These are phyloP conservation scores for Ophiostoma sp. DNA, from an alignment of 2,329 filamentous ascomycete species.

Conservation along the genomic window DNA sequence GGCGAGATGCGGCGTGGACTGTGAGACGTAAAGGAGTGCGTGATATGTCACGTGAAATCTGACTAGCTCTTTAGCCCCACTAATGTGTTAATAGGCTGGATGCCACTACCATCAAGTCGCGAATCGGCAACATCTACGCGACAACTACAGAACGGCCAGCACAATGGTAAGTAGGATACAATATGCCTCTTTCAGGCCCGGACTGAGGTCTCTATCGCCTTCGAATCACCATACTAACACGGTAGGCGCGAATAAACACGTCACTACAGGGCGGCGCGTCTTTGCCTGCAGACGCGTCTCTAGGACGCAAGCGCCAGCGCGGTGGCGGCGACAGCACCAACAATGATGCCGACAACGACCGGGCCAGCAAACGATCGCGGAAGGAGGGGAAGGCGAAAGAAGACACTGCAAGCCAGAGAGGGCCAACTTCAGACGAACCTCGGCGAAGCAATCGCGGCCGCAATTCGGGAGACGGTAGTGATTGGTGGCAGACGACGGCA, in stretches of 20 bases:
- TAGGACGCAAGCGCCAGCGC: background rate
- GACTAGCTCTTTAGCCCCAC: background rate
- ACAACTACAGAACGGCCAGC: background rate
- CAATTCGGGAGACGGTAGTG: constrained; percentile 22
- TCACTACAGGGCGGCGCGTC: constrained; percentile 15
- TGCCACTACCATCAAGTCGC: background rate
- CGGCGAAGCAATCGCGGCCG: constrained; percentile 26
- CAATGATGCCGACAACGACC: background rate
- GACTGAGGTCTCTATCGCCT: background rate
- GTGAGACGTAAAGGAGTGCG: background rate
- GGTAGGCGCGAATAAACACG: constrained; percentile 21
- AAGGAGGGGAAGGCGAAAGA: background rate
- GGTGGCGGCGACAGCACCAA: constrained; percentile 7
- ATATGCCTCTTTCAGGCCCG: background rate
- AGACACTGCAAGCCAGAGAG: background rate
- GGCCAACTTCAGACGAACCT: background rate
- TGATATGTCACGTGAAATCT: background rate
- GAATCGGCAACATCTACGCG: constrained; percentile 4
- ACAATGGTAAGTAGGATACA: background rate
- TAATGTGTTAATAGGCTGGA: background rate
- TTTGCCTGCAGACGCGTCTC: constrained; percentile 10
- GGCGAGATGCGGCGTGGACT: background rate
- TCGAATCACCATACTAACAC: background rate
- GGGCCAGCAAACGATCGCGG: constrained; percentile 18
- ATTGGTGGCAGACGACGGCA: constrained; percentile 9